A percentile compares a stretch with the other conserved stretches of the same genome.
Evolutionary conservation across 495 filamentous ascomycete genomes (phyloP).

Genomic region (Penicillium subrubescens): DNA sequence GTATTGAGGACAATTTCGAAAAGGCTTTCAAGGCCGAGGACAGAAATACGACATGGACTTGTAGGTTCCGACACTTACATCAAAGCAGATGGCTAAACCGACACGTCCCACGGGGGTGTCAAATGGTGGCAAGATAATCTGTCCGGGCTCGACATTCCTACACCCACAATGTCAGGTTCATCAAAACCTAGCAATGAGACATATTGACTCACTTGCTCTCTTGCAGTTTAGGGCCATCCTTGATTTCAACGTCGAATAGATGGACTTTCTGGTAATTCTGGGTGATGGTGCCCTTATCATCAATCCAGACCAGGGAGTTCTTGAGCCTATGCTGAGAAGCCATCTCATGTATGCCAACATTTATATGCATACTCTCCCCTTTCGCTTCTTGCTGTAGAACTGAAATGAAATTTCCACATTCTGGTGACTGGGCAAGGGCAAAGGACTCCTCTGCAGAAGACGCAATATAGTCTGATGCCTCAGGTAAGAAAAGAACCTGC

Average conservation of each 20-base stretch:
- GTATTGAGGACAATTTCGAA: too few species aligned
- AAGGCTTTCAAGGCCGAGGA: background rate
- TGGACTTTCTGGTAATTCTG: constrained; percentile 78
- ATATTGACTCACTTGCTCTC: constrained; percentile 54
- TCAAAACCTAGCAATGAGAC: background rate
- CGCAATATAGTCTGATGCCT: constrained; percentile 88
- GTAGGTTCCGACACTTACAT: constrained; percentile 50
- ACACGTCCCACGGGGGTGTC: constrained; percentile 71
- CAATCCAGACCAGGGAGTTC: constrained; percentile 72
- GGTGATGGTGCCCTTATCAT: constrained; percentile 60
- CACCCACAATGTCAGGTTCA: background rate
- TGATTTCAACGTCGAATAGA: constrained; percentile 73
- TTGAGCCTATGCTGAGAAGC: constrained; percentile 57
- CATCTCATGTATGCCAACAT: constrained; percentile 87
- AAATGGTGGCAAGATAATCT: constrained; percentile 65
- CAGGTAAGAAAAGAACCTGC: constrained; percentile 86
- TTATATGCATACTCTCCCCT: constrained; percentile 64
- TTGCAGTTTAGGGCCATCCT: constrained; percentile 60
- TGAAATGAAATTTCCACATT: constrained; percentile 63
- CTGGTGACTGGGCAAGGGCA: constrained; percentile 61
- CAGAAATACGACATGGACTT: background rate
- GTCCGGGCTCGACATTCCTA: constrained; percentile 63
- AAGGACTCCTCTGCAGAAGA: constrained; percentile 65
- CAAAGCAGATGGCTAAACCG: constrained; percentile 85
- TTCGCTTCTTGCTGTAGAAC: constrained; percentile 71